phyloP scores from a whole-genome alignment of 1,284 basidiomycete species.

The Cystobasidiaceae sp. region DNA sequence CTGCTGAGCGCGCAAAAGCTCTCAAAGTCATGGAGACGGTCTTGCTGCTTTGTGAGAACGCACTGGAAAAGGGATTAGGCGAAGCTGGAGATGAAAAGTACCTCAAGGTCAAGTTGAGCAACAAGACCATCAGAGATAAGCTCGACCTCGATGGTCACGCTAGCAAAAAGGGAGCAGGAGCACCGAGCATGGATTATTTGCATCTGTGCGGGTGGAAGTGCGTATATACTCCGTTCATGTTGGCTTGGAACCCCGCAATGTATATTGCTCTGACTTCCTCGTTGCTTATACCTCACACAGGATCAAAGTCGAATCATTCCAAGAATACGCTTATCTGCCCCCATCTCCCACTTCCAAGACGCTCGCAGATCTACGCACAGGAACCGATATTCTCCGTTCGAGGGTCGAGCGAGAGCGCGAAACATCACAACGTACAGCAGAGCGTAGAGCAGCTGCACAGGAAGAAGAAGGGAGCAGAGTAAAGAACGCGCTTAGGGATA shows the following conservation, averaged over 20 bases:
- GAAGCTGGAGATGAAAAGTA: constrained; percentile 15
- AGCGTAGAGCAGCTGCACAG: neutral
- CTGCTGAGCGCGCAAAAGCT: neutral
- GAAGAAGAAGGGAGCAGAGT: constrained; percentile 13
- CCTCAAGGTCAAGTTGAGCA: constrained; percentile 25
- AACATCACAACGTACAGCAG: neutral
- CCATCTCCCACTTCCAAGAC: neutral
- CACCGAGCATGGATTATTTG: constrained; percentile 11
- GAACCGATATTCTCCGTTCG: neutral
- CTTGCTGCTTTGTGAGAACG: constrained; percentile 3
- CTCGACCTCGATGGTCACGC: constrained; percentile 5
- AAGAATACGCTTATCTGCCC: constrained; percentile 15
- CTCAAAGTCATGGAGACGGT: constrained; percentile 11
- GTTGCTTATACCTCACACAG: too few species aligned
- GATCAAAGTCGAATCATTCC: constrained; percentile 7
- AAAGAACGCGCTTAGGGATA: neutral
- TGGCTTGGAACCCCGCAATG: too few species aligned
- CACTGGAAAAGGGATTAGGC: constrained; percentile 10
- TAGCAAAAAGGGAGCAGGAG: constrained; percentile 3
- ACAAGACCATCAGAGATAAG: constrained; percentile 10
- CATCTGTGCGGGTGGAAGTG: constrained; percentile 27
- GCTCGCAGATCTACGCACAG: constrained; percentile 14
- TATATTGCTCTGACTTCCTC: too few species aligned
- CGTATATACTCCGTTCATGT: too few species aligned
- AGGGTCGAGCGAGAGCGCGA: constrained; percentile 11